Conservation (phyloP, 805 yeast species). For the Metschnikowia kofuensis region DNA sequence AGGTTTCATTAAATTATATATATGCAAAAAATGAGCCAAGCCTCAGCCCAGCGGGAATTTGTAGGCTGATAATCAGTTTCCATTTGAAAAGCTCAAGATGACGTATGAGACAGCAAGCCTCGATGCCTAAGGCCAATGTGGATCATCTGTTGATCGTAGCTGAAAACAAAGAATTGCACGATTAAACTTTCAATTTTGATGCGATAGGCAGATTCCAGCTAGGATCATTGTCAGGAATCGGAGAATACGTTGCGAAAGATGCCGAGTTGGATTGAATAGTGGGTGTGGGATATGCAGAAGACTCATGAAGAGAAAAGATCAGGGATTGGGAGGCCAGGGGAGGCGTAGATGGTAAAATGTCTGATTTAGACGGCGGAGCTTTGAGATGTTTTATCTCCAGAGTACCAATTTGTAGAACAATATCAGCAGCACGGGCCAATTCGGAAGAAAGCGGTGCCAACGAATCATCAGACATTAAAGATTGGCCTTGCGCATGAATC, state of each 20-base stretch:
- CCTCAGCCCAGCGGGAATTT: too few species aligned
- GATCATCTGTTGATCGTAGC: not conserved
- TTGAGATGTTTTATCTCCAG: conserved; percentile 2
- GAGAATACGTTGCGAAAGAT: conserved; percentile 14
- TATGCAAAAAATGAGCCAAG: too few species aligned
- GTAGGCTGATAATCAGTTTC: too few species aligned
- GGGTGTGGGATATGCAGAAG: conserved; percentile 19
- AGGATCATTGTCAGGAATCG: conserved; percentile 12
- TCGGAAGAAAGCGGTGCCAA: conserved; percentile 10
- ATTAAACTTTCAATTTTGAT: conserved; percentile 10
- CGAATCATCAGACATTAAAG: conserved; percentile 11
- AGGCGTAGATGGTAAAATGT: conserved; percentile 33
- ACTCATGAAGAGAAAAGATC: conserved; percentile 27
- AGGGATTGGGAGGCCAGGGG: conserved; percentile 43
- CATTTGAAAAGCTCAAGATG: too few species aligned
- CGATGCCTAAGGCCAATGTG: too few species aligned
- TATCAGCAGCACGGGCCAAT: conserved; percentile 16
- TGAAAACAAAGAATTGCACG: not conserved
- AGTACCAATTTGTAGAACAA: conserved; percentile 10
- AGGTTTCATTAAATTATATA: too few species aligned
- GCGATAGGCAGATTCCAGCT: conserved; percentile 19
- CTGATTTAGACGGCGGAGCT: conserved; percentile 7
- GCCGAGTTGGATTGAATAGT: conserved; percentile 10
- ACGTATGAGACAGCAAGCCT: too few species aligned
- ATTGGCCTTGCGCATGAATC: conserved; percentile 13